These are phyloP conservation scores for Apiotrichum porosum DNA, from an alignment of 1,284 basidiomycete species.

Conservation along the genomic window DNA sequence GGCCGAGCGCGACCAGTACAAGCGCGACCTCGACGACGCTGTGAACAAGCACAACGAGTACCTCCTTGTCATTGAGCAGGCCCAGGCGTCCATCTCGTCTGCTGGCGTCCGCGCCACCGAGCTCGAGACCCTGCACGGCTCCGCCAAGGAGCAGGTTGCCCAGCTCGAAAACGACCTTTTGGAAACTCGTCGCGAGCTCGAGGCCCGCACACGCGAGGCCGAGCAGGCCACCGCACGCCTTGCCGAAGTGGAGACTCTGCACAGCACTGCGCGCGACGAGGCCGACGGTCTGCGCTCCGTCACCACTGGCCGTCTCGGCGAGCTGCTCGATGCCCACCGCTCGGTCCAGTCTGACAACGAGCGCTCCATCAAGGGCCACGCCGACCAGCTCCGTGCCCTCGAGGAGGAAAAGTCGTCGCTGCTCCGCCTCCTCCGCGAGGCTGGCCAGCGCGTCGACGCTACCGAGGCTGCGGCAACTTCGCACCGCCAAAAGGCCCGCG, in stretches of 20 bases:
- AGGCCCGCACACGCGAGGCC: slow-evolving; percentile 64
- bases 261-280: slow-evolving; percentile 84
- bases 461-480: slow-evolving; percentile 64
- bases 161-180: slow-evolving; percentile 68
- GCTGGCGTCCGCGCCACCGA: slow-evolving; percentile 65
- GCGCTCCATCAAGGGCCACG: slow-evolving; percentile 63
- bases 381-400: slow-evolving; percentile 72
- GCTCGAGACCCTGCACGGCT: slow-evolving; percentile 68
- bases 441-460: slow-evolving; percentile 64
- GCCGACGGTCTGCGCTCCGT: slow-evolving; percentile 76
- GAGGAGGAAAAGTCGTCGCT: slow-evolving; percentile 70
- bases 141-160: slow-evolving; percentile 61
- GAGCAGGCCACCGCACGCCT: slow-evolving; percentile 63
- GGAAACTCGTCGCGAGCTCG: slow-evolving; percentile 72
- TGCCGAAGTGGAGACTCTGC: slow-evolving; percentile 73
- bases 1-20: slow-evolving; percentile 66
- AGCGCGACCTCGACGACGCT: slow-evolving; percentile 68
- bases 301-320: slow-evolving; percentile 75
- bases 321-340: slow-evolving; percentile 76
- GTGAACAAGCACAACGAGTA: slow-evolving; percentile 70
- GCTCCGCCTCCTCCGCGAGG: slow-evolving; percentile 71
- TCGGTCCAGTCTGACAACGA: slow-evolving; percentile 75
- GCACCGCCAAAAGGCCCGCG: slow-evolving; percentile 62
- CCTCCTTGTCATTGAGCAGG: slow-evolving; percentile 77
- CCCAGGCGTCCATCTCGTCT: slow-evolving; percentile 69